phyloP scores from a whole-genome alignment of 2,329 filamentous ascomycete genomes.

The Blastomyces parvus region DNA sequence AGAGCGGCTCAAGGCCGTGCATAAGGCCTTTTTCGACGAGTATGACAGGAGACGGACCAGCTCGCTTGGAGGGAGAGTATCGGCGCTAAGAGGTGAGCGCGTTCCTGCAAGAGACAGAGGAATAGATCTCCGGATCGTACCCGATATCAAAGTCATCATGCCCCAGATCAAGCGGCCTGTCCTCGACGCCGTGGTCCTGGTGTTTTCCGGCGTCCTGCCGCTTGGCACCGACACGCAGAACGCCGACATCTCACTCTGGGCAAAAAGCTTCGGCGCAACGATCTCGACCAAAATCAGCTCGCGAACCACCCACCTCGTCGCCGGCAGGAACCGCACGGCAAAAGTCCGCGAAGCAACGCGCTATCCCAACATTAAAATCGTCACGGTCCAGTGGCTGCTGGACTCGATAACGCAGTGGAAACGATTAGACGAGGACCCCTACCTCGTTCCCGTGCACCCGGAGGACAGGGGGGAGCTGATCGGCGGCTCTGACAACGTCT shows the following conservation, averaged over 20 bases:
- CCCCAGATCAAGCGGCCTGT: constrained; percentile 68
- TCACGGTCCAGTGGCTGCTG: constrained; percentile 80
- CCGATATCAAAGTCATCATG: constrained; percentile 80
- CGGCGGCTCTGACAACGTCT: constrained; percentile 4
- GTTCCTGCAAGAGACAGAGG: constrained; percentile 32
- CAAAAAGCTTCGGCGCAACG: constrained; percentile 70
- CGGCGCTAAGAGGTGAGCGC: constrained; percentile 44
- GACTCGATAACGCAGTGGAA: constrained; percentile 79
- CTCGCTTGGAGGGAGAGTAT: constrained; percentile 39
- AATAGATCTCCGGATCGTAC: constrained; percentile 54
- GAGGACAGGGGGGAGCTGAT: constrained; percentile 48
- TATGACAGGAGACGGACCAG: constrained; percentile 53
- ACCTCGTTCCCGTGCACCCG: constrained; percentile 66
- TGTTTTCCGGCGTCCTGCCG: constrained; percentile 84
- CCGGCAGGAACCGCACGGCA: constrained; percentile 61
- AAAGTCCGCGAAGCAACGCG: constrained; percentile 83
- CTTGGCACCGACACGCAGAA: constrained; percentile 67
- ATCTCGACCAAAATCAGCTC: constrained; percentile 39
- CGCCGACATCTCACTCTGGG: constrained; percentile 81
- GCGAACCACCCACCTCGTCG: constrained; percentile 44
- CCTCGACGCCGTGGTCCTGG: constrained; percentile 64
- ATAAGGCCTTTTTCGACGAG: constrained; percentile 70
- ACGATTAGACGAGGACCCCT: constrained; percentile 66
- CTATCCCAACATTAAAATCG: constrained; percentile 75
- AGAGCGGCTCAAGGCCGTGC: constrained; percentile 63